phyloP scores from a whole-genome alignment of 352 stramenopile species.

The Phytophthora parvispora region DNA sequence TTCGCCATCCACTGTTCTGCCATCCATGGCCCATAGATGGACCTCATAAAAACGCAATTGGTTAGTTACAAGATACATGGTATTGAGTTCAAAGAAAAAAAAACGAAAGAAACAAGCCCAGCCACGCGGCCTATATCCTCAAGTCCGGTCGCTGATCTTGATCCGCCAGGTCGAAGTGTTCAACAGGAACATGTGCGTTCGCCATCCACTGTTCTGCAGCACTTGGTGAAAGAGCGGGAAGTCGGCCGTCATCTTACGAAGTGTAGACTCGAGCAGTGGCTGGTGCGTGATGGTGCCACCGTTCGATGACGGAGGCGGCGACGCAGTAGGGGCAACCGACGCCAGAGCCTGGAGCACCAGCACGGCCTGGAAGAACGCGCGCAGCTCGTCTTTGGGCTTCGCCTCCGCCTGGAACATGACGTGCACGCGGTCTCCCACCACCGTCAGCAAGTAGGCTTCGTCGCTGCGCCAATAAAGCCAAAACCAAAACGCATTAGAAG shows the following conservation, averaged over 20 bases:
- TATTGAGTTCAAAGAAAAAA: conserved; percentile 5
- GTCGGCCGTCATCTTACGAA: conserved; percentile 57
- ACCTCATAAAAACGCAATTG: background rate
- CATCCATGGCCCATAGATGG: background rate
- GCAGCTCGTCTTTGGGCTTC: conserved; percentile 71
- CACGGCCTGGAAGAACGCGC: conserved; percentile 77
- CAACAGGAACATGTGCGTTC: conserved; percentile 79
- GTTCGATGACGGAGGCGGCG: conserved; percentile 20
- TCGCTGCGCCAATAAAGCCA: conserved; percentile 42
- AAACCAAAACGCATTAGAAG: background rate
- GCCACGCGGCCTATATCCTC: conserved; percentile 1
- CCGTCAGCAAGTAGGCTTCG: conserved; percentile 66
- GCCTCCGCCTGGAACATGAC: conserved; percentile 68
- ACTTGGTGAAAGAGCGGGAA: conserved; percentile 77
- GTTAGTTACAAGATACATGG: background rate
- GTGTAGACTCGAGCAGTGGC: conserved; percentile 56
- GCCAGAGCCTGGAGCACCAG: conserved; percentile 58
- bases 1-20: conserved; percentile 71
- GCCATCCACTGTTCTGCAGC: conserved; percentile 70
- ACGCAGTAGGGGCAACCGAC: conserved; percentile 12
- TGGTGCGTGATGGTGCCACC: conserved; percentile 25
- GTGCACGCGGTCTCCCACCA: conserved; percentile 40
- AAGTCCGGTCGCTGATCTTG: conserved; percentile 59
- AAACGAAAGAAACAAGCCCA: background rate
- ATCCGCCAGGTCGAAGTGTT: conserved; percentile 76